These are phyloP conservation scores for Thecaphora thlaspeos DNA, from an alignment of 1,284 basidiomycete species.

Conservation along the genomic window DNA sequence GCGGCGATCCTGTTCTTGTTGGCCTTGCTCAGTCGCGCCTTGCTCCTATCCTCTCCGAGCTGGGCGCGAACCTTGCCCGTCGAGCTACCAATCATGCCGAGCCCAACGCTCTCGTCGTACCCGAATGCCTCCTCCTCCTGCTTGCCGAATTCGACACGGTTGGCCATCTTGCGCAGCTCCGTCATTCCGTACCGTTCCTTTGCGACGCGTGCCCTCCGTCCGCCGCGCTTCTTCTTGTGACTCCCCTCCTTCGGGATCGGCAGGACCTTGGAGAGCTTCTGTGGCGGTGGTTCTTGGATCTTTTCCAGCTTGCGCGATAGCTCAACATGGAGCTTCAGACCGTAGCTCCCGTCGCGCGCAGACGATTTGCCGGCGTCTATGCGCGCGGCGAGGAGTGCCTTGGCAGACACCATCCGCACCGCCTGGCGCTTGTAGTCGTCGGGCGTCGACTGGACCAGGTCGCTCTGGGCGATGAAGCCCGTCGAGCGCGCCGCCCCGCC, in stretches of 20 bases:
- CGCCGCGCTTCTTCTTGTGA: conserved; percentile 80
- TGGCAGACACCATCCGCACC: conserved; percentile 88
- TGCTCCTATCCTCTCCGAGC: conserved; percentile 78
- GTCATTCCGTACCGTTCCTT: conserved; percentile 97
- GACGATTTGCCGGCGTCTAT: conserved; percentile 82
- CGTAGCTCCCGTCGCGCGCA: conserved; percentile 76
- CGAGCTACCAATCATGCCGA: conserved; percentile 86
- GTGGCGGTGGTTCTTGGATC: conserved; percentile 87
- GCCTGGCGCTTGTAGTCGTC: conserved; percentile 89
- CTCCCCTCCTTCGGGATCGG: conserved; percentile 95
- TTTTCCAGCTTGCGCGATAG: conserved; percentile 88
- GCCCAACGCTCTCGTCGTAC: conserved; percentile 91
- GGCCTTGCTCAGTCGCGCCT: conserved; percentile 93
- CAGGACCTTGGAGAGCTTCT: conserved; percentile 88
- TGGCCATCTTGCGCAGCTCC: conserved; percentile 92
- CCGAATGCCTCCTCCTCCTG: conserved; percentile 93
- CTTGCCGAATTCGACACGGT: conserved; percentile 93
- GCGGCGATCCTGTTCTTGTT: conserved; percentile 75
- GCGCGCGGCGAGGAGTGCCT: conserved; percentile 82
- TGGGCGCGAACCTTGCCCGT: conserved; percentile 85
- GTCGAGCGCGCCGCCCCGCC: conserved; percentile 70
- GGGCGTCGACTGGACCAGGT: conserved; percentile 78
- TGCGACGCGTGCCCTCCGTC: conserved; percentile 88
- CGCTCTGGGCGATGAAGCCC: conserved; percentile 92
- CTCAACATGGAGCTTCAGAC: conserved; percentile 75